Evolutionary conservation across 106 monocot species (phyloP).

Genomic region (Allium sativum): DNA sequence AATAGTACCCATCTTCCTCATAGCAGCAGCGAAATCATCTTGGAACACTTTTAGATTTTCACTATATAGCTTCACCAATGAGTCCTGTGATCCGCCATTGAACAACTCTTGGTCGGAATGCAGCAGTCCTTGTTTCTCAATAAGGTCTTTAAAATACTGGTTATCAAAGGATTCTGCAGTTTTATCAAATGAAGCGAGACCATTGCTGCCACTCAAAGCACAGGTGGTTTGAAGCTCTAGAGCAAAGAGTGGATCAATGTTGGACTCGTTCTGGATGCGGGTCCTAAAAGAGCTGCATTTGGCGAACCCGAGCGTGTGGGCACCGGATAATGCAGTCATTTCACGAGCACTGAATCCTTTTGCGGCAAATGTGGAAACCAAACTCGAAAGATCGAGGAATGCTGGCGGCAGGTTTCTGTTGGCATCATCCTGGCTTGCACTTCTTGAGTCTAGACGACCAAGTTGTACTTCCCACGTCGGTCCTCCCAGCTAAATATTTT

Average conservation of each 20-base stretch:
- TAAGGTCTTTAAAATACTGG: constrained; percentile 13
- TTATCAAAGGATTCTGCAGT: constrained; percentile 6
- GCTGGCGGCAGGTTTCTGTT: constrained; percentile 17
- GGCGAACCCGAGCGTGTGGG: constrained; percentile 29
- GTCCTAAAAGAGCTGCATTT: constrained; percentile 11
- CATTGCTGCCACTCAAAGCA: neutral
- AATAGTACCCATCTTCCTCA: constrained; percentile 11
- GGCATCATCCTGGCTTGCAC: constrained; percentile 22
- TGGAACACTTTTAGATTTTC: neutral
- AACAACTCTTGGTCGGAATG: constrained; percentile 16
- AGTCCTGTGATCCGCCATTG: constrained; percentile 10
- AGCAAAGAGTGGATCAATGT: constrained; percentile 10
- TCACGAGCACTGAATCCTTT: constrained; percentile 24
- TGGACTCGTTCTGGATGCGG: constrained; percentile 29
- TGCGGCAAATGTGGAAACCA: constrained; percentile 17
- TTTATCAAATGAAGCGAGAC: constrained; percentile 14
- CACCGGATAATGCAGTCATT: constrained; percentile 36
- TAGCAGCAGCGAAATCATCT: neutral
- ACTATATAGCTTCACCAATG: constrained; percentile 6
- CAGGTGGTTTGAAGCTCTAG: neutral
- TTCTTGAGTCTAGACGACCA: constrained; percentile 23
- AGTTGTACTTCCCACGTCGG: constrained; percentile 22
- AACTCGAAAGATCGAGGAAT: constrained; percentile 1
- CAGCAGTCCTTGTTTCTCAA: constrained; percentile 1
- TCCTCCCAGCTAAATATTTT: constrained; percentile 18